Percentiles rank a stretch among this genome's conserved stretches.
Evolutionary conservation across 345 rosid species (phyloP).

Genomic region (Heritiera fomes): DNA sequence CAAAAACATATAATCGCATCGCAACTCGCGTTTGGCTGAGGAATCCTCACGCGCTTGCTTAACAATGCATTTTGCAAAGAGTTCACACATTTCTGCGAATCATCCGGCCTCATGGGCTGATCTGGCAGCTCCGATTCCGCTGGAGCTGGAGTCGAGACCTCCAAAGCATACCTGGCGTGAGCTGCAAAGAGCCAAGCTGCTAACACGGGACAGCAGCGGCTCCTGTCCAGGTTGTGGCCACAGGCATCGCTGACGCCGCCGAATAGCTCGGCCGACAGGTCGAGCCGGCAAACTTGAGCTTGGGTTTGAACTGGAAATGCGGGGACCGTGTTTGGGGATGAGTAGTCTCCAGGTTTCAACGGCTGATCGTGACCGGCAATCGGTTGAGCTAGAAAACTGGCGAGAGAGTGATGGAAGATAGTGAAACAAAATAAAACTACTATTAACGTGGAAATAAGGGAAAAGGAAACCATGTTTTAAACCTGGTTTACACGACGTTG

Average conservation of each 20-base stretch:
- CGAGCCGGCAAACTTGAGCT: slow-evolving; percentile 72
- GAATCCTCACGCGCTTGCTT: slow-evolving; percentile 74
- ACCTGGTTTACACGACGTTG: slow-evolving; percentile 18
- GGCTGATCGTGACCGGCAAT: slow-evolving; percentile 50
- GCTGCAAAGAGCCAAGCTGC: slow-evolving; percentile 99
- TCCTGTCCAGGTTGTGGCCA: slow-evolving; percentile 78
- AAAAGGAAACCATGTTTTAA: slow-evolving; percentile 25
- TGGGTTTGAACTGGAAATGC: slow-evolving; percentile 76
- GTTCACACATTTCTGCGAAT: slow-evolving; percentile 95
- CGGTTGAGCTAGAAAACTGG: slow-evolving; percentile 61
- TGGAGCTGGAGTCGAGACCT: slow-evolving; percentile 59
- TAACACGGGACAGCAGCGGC: slow-evolving; percentile 93
- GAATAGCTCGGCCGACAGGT: slow-evolving; percentile 93
- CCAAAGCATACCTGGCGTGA: slow-evolving; percentile 84
- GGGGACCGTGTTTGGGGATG: slow-evolving; percentile 68
- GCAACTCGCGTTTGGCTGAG: slow-evolving; percentile 83
- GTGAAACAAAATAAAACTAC: slow-evolving; percentile 27
- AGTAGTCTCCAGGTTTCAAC: slow-evolving; percentile 34
- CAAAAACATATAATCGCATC: slow-evolving; percentile 90
- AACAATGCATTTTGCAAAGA: slow-evolving; percentile 76
- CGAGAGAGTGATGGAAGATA: slow-evolving; percentile 27
- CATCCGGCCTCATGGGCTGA: slow-evolving; percentile 90
- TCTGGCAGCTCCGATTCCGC: slow-evolving; percentile 50
- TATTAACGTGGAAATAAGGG: slow-evolving; percentile 26
- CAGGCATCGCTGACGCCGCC: slow-evolving; percentile 95